Evolutionary conservation across 148 eudicot genomes (phyloP).

Genomic region (Chenopodium suecicum): DNA sequence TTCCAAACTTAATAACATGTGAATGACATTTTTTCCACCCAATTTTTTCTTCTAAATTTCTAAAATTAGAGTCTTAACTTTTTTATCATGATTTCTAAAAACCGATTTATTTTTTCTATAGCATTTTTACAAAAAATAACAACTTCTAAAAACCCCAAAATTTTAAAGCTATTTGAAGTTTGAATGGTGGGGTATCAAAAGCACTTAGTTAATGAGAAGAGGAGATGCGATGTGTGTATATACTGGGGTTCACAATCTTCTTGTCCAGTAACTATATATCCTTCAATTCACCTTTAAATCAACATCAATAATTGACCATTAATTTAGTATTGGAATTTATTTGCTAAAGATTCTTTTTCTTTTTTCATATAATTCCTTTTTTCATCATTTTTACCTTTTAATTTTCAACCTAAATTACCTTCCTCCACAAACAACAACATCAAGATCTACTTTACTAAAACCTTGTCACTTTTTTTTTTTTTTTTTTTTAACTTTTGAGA

Average conservation of each 20-base stretch:
- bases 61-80: not conserved
- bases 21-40: conserved; percentile 20
- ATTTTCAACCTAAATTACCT: not conserved
- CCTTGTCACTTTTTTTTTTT: not conserved
- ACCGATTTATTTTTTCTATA: too few species aligned
- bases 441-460: conserved; percentile 11
- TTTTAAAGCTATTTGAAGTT: not conserved
- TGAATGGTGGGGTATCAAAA: conserved; percentile 45
- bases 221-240: conserved; percentile 8
- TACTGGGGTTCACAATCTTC: conserved; percentile 44
- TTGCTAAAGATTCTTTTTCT: conserved; percentile 22
- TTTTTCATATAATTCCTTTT: not conserved
- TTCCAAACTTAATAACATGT: conserved; percentile 12
- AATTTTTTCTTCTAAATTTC: not conserved
- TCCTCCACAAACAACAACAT: conserved; percentile 8
- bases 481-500: not conserved
- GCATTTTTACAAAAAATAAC: not conserved
- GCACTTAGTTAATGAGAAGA: conserved; percentile 35
- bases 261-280: conserved; percentile 23
- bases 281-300: conserved; percentile 1
- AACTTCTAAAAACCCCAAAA: not conserved
- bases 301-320: conserved; percentile 15
- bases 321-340: conserved; percentile 20
- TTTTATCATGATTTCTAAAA: conserved; percentile 20
- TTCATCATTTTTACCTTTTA: not conserved